Evolutionary conservation across 2,329 filamentous ascomycete genomes (phyloP), one percentile per base, ranked within the genome.

Genomic region (Sclerotinia sclerotiorum): DNA sequence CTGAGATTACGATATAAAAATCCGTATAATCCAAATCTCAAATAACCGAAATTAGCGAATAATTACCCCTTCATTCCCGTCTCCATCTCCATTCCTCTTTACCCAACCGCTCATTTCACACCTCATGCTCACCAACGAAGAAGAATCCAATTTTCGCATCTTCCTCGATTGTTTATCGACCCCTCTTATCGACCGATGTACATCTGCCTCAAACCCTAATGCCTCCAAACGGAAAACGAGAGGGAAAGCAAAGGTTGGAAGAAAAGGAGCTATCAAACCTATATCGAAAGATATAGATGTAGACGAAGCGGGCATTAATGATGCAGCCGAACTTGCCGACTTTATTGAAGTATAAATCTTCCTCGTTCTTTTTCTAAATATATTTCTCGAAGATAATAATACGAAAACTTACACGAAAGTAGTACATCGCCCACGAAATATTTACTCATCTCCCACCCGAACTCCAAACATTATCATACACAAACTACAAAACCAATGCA

Each of bases 81-180:
- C 35, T n/a, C 13, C 11, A 21, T 7, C 21, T 56, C 21, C 0
- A 39, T 19, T 19, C 6, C 13, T 15, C 29, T 19, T 21, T 35
- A 13, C 5, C 32, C 21, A 19, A 60, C 19, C 11, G 24, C 15
- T 10, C 21, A 32, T 10, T 21, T 6, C 35, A 17, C 29, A 5
- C 54, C 24, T 27, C 17, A 67, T 61, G 57, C 72, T 72, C 65
- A 48, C 71, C 32, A 62, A 73, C 54, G 77, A 76, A 21, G 76
- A 81, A 68, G 79, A 81, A 63, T 74, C 79, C 51, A 92, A 92
- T 74, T 90, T 87, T 77, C 85, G 88, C 65, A 81, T 87, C 58
- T 93, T 95, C 78, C 84, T 90, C 66, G 92, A 95, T 74, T 91
- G 87, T 75, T 81, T 95, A 70, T 90, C 91, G 11, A 86, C 86